These are phyloP conservation scores for Perilla frutescens DNA, from an alignment of 257 asterid species.

Conservation along the genomic window DNA sequence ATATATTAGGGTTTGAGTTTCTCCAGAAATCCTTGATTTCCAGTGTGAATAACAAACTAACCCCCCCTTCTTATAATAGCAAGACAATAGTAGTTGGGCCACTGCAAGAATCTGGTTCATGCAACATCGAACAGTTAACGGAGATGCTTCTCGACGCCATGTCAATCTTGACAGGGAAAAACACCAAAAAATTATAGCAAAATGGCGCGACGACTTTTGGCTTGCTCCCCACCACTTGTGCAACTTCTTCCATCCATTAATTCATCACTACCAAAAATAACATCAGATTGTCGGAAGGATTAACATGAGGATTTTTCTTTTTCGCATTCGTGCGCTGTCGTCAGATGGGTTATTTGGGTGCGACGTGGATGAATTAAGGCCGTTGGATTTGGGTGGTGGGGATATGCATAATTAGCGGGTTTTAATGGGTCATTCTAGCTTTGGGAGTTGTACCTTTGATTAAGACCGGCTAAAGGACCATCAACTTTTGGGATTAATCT, in stretches of 20 bases:
- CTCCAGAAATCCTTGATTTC: too few species aligned
- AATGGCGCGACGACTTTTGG: not conserved
- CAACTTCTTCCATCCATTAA: not conserved
- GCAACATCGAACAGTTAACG: constrained; percentile 24
- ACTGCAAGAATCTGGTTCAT: constrained; percentile 8
- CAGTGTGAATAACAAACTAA: too few species aligned
- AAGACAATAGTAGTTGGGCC: not conserved
- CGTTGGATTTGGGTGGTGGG: constrained; percentile 17
- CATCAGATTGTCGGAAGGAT: constrained; percentile 25
- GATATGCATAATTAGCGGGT: not conserved
- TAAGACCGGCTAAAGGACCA: constrained; percentile 28
- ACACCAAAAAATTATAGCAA: not conserved
- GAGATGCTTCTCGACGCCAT: not conserved
- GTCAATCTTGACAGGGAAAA: too few species aligned
- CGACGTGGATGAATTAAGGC: not conserved
- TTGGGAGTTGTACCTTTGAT: constrained; percentile 33
- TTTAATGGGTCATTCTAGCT: constrained; percentile 6
- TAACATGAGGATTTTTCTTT: not conserved
- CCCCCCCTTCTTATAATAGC: not conserved
- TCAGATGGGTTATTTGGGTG: not conserved
- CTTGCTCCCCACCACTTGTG: not conserved
- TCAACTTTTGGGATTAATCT: constrained; percentile 35
- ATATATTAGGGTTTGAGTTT: too few species aligned
- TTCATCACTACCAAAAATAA: not conserved
- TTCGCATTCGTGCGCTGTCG: not conserved